Evolutionary conservation across 805 yeast genomes (phyloP), one percentile per base, ranked within the genome.

Genomic region (Candida silvicultrix): DNA sequence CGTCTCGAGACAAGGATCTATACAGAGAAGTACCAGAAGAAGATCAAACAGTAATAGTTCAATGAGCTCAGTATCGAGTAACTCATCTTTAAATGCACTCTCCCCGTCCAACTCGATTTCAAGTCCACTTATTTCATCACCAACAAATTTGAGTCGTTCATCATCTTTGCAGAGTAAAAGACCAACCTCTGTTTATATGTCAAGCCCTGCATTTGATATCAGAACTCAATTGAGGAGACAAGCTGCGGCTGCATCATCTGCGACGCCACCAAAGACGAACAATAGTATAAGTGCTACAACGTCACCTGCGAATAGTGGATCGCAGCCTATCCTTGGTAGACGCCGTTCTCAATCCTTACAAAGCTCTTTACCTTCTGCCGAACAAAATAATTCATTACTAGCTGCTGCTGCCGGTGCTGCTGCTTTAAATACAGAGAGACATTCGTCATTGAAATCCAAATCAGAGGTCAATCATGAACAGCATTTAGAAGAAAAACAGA

Each of bases 151-250:
- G 12, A 41, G 39, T 35, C 50, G 58, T 18, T 47, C 59, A 7
- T 51, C 58, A 6, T 52, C 59, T 2, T 12, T 51, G 1, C 49
- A 53, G 36, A 43, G 55, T 10, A 37, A 39, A 41, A 50, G 59
- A 40, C 59, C 62, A n/a, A 46, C 49, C 4, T 54, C 59, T 2
- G 41, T 53, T 2, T 48, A 53, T 35, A 49, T 52, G 43, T 55
- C 60, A 5, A 53, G 50, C 38, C 55, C 59, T 2, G 61, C 62
- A 1, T 59, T 59, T 48, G 63, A 59, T 44, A 57, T 59, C 32
- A 49, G 63, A 49, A 47, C 59, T 5, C 55, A 59, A 25, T 9
- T 57, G 44, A 49, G 56, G 43, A 49, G 62, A 46, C 61, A 58
- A 40, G 59, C 53, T 9, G 51, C 52, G 2, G 48, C 47, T 12